Conservation (phyloP, 2,329 filamentous ascomycete genomes). For the Onygenales sp. region DNA sequence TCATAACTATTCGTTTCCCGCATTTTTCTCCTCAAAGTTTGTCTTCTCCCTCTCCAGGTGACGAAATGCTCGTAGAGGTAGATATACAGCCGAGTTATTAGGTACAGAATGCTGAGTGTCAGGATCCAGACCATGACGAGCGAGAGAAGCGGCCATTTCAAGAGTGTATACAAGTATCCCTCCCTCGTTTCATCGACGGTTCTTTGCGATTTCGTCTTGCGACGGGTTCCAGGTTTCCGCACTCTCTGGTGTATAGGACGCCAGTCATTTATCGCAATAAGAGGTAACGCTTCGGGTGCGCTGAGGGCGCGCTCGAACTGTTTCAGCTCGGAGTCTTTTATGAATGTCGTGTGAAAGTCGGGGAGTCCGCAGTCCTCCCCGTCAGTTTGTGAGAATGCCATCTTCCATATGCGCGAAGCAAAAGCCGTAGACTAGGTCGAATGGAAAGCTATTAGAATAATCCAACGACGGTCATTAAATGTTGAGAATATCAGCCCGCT, state of each 20-base stretch:
- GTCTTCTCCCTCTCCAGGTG: constrained; percentile 74
- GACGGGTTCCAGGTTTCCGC: constrained; percentile 37
- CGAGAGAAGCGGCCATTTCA: constrained; percentile 86
- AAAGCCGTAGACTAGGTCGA: background rate
- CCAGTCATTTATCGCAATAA: constrained; percentile 94
- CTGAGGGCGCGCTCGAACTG: constrained; percentile 73
- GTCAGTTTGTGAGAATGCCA: background rate
- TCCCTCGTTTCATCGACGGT: constrained; percentile 89
- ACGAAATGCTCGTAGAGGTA: constrained; percentile 85
- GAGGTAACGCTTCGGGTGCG: constrained; percentile 67
- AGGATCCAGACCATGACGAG: constrained; percentile 73
- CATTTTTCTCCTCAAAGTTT: constrained; percentile 61
- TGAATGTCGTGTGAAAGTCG: constrained; percentile 71
- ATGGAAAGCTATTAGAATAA: background rate
- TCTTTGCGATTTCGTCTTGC: constrained; percentile 35
- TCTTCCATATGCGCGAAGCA: background rate
- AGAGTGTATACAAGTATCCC: constrained; percentile 76
- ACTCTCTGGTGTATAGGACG: constrained; percentile 72
- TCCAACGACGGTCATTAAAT: background rate
- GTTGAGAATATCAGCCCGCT: too few relatives aligned
- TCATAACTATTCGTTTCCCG: constrained; percentile 63
- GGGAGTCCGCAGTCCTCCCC: constrained; percentile 59
- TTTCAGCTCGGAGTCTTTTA: constrained; percentile 60
- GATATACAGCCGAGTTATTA: constrained; percentile 79
- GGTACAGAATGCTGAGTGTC: constrained; percentile 63